Evolutionary conservation across 495 filamentous ascomycete species (phyloP).

Genomic region (Penicillium diatomitis): DNA sequence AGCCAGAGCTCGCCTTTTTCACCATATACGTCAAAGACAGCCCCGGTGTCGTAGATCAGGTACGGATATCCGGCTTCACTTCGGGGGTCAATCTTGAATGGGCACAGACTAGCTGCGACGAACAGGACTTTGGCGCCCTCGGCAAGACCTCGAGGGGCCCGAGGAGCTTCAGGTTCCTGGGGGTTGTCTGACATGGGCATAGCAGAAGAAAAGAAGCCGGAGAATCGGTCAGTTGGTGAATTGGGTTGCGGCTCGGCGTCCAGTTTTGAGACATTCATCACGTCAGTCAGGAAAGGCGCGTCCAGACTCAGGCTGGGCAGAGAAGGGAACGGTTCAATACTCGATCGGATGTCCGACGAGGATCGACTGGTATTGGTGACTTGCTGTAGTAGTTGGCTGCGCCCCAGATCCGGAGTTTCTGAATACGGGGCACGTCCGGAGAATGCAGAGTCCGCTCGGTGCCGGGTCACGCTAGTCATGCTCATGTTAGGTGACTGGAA

Average conservation of each 20-base stretch:
- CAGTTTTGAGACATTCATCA: slow-evolving; percentile 14
- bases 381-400: slow-evolving; percentile 26
- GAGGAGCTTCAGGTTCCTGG: slow-evolving; percentile 11
- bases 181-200: slow-evolving; percentile 68
- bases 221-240: slow-evolving; percentile 33
- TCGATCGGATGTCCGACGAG: slow-evolving; percentile 3
- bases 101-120: slow-evolving; percentile 85
- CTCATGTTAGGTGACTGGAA: slow-evolving; percentile 28
- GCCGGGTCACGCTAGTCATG: slow-evolving; percentile 21
- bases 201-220: slow-evolving; percentile 75
- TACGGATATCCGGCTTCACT: slow-evolving; percentile 93
- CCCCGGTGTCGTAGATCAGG: slow-evolving; percentile 86
- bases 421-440: slow-evolving; percentile 17
- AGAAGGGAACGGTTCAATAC: slow-evolving; percentile 27
- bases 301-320: slow-evolving; percentile 36
- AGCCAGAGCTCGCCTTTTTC: slow-evolving; percentile 98
- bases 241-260: slow-evolving; percentile 10
- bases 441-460: slow-evolving; percentile 25
- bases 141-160: slow-evolving; percentile 5
- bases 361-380: slow-evolving; percentile 10
- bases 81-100: slow-evolving; percentile 93
- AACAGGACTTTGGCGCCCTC: slow-evolving; percentile 57
- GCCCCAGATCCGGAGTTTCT: slow-evolving; percentile 12
- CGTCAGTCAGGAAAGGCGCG: slow-evolving; percentile 34
- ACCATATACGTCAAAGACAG: slow-evolving; percentile 85